phyloP scores from a whole-genome alignment of 306 rosid species.

The Canavalia gladiata region DNA sequence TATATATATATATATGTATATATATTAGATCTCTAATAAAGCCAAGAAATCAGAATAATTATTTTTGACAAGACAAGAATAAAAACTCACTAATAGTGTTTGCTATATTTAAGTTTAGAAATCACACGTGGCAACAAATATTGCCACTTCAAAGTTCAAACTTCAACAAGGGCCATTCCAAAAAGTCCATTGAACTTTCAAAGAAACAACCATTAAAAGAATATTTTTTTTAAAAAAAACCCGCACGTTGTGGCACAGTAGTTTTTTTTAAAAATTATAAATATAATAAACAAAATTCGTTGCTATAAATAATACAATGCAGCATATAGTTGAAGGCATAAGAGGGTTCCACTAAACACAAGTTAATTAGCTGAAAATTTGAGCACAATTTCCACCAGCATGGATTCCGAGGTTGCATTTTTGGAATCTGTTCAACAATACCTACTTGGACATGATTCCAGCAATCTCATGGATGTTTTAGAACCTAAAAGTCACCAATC shows the following conservation, averaged over 20 bases:
- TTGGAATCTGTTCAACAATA: conserved; percentile 45
- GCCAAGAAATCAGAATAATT: too few species aligned
- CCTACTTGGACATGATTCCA: conserved; percentile 40
- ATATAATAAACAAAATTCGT: background rate
- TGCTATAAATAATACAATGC: background rate
- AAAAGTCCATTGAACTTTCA: conserved; percentile 13
- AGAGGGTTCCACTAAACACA: conserved; percentile 2
- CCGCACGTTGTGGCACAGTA: conserved; percentile 33
- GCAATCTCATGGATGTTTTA: background rate
- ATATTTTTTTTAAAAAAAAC: background rate
- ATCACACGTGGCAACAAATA: background rate
- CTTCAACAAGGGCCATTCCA: background rate
- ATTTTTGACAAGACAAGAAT: too few species aligned
- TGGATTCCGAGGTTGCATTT: conserved; percentile 22
- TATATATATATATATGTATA: too few species aligned
- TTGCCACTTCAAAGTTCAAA: conserved; percentile 25
- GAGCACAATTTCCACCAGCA: conserved; percentile 34
- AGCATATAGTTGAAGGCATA: background rate
- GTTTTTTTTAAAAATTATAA: background rate
- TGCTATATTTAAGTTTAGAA: background rate
- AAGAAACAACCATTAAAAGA: background rate
- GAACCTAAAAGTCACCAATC: background rate
- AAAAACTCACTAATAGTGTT: background rate
- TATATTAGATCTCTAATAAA: too few species aligned
- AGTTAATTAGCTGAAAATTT: background rate